Evolutionary conservation across 805 yeast genomes (phyloP).

Genomic region (Spathaspora sp.): DNA sequence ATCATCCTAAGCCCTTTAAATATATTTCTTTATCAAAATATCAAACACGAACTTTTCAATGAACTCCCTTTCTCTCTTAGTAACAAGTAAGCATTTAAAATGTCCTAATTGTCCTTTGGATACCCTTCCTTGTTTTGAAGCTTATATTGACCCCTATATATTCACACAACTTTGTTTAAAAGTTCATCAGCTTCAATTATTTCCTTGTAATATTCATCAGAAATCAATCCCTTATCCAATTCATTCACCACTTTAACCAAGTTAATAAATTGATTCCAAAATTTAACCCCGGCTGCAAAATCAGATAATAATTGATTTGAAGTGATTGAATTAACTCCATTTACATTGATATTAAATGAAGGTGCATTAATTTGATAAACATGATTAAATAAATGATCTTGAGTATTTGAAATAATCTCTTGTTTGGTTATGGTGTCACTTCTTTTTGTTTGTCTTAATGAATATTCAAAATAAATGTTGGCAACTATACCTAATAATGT

Average conservation of each 20-base stretch:
- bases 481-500: slow-evolving; percentile 61
- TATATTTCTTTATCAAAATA: no score
- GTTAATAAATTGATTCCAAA: slow-evolving; percentile 32
- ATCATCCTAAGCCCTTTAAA: no score
- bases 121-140: no score
- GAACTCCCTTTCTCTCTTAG: no score
- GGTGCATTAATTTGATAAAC: slow-evolving; percentile 36
- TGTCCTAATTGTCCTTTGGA: no score
- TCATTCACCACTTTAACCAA: slow-evolving; percentile 22
- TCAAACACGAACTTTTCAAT: no score
- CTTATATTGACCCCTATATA: no score
- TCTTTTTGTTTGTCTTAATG: slow-evolving; percentile 24
- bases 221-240: slow-evolving; percentile 23
- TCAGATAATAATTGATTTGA: slow-evolving; percentile 27
- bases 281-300: slow-evolving; percentile 26
- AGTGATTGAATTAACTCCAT: slow-evolving; percentile 38
- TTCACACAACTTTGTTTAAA: slow-evolving; percentile 17
- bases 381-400: slow-evolving; percentile 30
- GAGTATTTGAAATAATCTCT: slow-evolving; percentile 21
- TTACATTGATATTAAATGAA: slow-evolving; percentile 38
- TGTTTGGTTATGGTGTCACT: slow-evolving; percentile 17
- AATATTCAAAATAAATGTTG: slow-evolving; percentile 48
- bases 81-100: no score
- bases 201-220: slow-evolving; percentile 17
- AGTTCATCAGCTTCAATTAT: slow-evolving; percentile 28